phyloP scores from a whole-genome alignment of 75 land plant species.

The Sequoia sempervirens region DNA sequence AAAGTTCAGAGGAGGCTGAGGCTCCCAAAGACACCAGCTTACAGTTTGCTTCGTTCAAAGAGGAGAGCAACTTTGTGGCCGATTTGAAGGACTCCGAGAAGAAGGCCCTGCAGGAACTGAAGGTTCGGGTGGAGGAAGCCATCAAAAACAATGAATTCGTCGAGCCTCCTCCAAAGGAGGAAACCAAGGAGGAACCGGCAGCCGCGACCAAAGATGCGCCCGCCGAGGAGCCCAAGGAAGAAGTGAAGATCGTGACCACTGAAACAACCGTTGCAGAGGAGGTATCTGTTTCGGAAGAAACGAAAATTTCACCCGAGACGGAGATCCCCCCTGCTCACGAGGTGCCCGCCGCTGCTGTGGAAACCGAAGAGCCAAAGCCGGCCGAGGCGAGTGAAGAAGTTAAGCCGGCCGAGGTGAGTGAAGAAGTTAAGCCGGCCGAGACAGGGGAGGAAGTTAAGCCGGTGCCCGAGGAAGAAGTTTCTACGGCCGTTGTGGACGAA shows the following conservation, averaged over 20 bases:
- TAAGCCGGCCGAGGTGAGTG: neutral
- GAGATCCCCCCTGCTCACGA: neutral
- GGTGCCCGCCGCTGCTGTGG: neutral
- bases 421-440: neutral
- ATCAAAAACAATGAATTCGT: conserved; percentile 28
- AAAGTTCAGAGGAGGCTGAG: neutral
- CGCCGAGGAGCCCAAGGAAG: conserved; percentile 13
- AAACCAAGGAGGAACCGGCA: conserved; percentile 1
- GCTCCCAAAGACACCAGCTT: conserved; percentile 11
- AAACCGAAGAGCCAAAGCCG: neutral
- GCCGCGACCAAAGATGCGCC: conserved; percentile 5
- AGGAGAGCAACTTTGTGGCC: conserved; percentile 51
- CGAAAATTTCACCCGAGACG: neutral
- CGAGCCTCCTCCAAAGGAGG: conserved; percentile 10
- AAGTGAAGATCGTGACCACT: conserved; percentile 17
- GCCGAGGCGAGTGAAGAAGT: neutral
- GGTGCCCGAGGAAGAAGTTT: neutral
- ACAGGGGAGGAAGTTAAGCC: neutral
- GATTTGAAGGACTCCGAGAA: conserved; percentile 75
- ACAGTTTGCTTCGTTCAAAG: conserved; percentile 26
- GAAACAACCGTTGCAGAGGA: conserved; percentile 1
- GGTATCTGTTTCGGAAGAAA: neutral
- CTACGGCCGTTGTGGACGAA: no score
- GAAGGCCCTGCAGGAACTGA: conserved; percentile 61
- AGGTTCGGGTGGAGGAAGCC: conserved; percentile 48